Evolutionary conservation across 345 rosid species (phyloP).

Genomic region (Geranium brycei): DNA sequence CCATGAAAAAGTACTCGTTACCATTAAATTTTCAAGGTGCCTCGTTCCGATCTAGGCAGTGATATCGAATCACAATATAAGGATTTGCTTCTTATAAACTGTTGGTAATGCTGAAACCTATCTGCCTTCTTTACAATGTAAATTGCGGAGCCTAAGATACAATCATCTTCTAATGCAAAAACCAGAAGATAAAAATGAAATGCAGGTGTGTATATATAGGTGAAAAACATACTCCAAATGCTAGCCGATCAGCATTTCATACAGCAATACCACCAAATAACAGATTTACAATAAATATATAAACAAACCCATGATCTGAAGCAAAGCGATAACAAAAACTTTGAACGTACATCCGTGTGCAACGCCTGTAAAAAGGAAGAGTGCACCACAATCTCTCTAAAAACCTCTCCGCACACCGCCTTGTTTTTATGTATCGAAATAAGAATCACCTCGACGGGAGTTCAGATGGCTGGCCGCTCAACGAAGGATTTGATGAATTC

Average conservation of each 20-base stretch:
- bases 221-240: neutral
- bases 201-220: no score
- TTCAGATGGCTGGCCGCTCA: constrained; percentile 26
- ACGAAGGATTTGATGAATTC: constrained; percentile 35
- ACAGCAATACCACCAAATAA: neutral
- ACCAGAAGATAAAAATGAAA: no score
- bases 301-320: neutral
- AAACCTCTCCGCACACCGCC: constrained; percentile 3
- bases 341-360: neutral
- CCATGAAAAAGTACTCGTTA: no score
- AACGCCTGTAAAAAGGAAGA: neutral
- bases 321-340: neutral
- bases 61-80: no score
- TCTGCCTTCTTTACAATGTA: no score
- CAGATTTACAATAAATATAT: neutral
- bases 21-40: no score
- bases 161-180: no score
- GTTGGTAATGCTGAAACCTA: no score
- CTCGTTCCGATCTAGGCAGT: no score
- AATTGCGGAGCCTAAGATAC: no score
- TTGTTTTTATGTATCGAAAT: neutral
- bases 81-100: no score
- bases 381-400: constrained; percentile 5
- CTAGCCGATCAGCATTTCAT: neutral
- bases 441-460: constrained; percentile 26